Base-by-base conservation (phyloP, 192 early-diverging fungal species). In the Linnemannia elongata region DNA sequence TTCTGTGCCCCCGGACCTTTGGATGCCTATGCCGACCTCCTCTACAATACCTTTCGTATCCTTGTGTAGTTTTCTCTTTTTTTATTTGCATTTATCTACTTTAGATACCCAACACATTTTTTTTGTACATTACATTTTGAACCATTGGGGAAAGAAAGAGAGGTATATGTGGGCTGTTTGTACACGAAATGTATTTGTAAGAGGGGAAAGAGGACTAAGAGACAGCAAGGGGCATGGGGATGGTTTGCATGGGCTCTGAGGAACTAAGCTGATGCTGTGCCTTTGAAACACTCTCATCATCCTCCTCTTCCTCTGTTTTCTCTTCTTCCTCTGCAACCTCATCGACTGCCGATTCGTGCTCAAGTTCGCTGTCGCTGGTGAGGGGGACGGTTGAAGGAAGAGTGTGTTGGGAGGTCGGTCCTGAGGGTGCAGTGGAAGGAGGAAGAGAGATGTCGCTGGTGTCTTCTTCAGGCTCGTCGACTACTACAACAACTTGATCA, bases 1-100 rank as follows among this genome's bases (percentile, higher is more conserved):
- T 93, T 90, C 75, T 93, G 91, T 86, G 90, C 91, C 27, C 92
- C 92, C 4, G 92, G 92, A 30, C 92, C 92, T 2, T 39, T 90
- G 30, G 92, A 93, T 85, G 82, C 84, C 9, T 91, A 89, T 81
- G 66, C 77, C 7, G 81, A 89, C 55, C 76, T 89, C 41, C 39
- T 89, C 22, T 89, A 74, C n/a, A 84, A 84, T 39, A 73, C 73
- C 1, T 44, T 84, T 13, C 72, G 76, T 47, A 74, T 84, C 22
- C 27, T 84, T 4, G n/a, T 42, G 27, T 30, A 41, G n/a, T 52
- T 9, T 12, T 36, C 9, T 3, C 9, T 20, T 12, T 27, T 55
- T n/a, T 55, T 45, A n/a, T n/a, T n/a, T 15, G 20, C 22, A 52
- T 52, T 52, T 52, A 52, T 52, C 17, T 39, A 18, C 44, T 13